These are phyloP conservation scores for Amoebophrya sp. DNA, from an alignment of 169 alveolate species.

Conservation along the genomic window DNA sequence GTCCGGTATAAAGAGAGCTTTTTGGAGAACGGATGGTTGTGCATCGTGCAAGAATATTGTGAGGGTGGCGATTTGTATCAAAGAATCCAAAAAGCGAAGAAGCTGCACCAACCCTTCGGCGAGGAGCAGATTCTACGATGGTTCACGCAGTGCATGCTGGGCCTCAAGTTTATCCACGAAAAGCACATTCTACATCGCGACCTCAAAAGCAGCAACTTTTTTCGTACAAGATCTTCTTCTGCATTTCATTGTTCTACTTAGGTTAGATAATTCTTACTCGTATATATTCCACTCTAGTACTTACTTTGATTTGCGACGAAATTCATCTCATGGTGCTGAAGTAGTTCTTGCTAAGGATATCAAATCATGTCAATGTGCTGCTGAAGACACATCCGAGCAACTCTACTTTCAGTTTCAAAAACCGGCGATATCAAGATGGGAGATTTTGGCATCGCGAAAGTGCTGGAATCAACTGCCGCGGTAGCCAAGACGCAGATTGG, in stretches of 20 bases:
- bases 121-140: conserved; percentile 61
- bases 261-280: too few species aligned
- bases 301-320: too few species aligned
- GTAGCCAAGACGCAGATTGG: conserved; percentile 1
- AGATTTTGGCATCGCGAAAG: conserved; percentile 79
- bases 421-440: conserved; percentile 71
- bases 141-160: conserved; percentile 65
- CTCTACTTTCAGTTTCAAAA: conserved; percentile 49
- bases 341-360: too few species aligned
- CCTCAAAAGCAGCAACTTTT: conserved; percentile 73
- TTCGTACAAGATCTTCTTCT: conserved; percentile 49
- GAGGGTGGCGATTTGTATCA: conserved; percentile 59
- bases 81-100: not conserved
- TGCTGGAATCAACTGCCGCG: not conserved
- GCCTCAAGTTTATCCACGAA: conserved; percentile 61
- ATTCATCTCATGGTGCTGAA: too few species aligned
- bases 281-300: too few species aligned
- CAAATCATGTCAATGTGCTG: too few species aligned
- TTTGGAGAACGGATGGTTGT: conserved; percentile 63
- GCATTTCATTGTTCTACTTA: too few species aligned
- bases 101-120: conserved; percentile 40
- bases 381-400: too few species aligned
- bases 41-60: conserved; percentile 71
- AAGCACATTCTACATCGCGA: conserved; percentile 65
- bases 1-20: conserved; percentile 76